These are phyloP conservation scores for Fomes fomentarius DNA, from an alignment of 1,284 basidiomycete species.

Conservation along the genomic window DNA sequence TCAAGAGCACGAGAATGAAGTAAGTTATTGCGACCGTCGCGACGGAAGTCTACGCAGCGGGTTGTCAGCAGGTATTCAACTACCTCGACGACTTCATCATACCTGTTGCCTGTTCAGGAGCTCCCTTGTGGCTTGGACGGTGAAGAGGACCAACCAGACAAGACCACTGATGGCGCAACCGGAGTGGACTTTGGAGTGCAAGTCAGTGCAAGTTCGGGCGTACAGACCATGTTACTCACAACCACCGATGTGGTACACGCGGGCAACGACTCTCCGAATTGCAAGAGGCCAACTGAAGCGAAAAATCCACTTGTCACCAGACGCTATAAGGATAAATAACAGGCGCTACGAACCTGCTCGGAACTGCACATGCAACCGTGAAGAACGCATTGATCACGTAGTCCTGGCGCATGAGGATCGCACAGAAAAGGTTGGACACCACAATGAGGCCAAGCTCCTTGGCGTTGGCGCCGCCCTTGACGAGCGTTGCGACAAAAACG, in stretches of 20 bases:
- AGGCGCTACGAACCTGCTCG: constrained; percentile 43
- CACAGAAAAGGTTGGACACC: constrained; percentile 54
- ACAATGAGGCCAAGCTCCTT: constrained; percentile 51
- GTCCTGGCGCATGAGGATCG: constrained; percentile 65
- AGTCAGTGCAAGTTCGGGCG: background rate
- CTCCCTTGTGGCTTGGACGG: constrained; percentile 57
- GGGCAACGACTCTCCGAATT: constrained; percentile 53
- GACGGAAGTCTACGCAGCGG: constrained; percentile 43
- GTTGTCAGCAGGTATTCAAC: background rate
- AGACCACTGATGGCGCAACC: constrained; percentile 57
- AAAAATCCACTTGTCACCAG: constrained; percentile 12
- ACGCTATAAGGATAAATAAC: background rate
- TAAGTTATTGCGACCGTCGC: constrained; percentile 57
- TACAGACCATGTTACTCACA: constrained; percentile 35
- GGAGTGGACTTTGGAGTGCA: constrained; percentile 47
- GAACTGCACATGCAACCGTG: constrained; percentile 52
- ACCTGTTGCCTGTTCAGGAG: constrained; percentile 45
- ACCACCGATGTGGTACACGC: constrained; percentile 63
- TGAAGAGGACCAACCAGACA: constrained; percentile 55
- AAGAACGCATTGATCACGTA: constrained; percentile 62
- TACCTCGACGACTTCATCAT: too few relatives aligned
- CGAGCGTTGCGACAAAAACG: constrained; percentile 50
- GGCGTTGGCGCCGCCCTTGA: constrained; percentile 44
- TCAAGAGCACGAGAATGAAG: constrained; percentile 49
- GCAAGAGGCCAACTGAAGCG: constrained; percentile 54